phyloP scores from a whole-genome alignment of 1,284 basidiomycete species.

The Ceratobasidium sp. region DNA sequence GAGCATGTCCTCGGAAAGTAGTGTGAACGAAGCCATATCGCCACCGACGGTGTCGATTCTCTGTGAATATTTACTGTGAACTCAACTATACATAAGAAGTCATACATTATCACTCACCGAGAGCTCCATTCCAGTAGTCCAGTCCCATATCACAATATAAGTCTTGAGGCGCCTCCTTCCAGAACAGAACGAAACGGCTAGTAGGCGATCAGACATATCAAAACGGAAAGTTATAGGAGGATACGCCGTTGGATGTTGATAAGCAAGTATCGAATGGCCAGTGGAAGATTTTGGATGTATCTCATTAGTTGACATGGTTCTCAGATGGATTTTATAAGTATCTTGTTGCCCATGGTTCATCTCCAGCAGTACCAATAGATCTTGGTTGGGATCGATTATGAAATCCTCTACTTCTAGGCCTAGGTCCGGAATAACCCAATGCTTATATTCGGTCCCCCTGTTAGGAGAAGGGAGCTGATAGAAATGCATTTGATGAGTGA shows the following conservation, averaged over 20 bases:
- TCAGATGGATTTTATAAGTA: conserved; percentile 3
- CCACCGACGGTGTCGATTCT: background rate
- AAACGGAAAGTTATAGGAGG: background rate
- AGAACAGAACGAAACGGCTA: conserved; percentile 26
- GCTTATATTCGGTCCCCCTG: conserved; percentile 20
- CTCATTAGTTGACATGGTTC: conserved; percentile 24
- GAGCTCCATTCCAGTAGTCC: conserved; percentile 33
- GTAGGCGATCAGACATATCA: background rate
- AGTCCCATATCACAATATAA: conserved; percentile 34
- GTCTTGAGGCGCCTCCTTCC: conserved; percentile 10
- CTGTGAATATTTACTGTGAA: conserved; percentile 2
- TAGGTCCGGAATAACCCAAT: conserved; percentile 18
- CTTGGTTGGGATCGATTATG: conserved; percentile 24
- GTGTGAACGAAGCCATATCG: conserved; percentile 10
- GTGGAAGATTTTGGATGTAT: conserved; percentile 6
- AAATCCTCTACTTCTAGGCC: conserved; percentile 38
- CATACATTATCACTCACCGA: conserved; percentile 2
- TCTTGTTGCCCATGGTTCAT: background rate
- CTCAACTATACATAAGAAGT: background rate
- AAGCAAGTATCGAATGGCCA: conserved; percentile 11
- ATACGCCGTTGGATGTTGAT: conserved; percentile 4
- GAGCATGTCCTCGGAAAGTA: conserved; percentile 20
- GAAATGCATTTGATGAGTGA: conserved; percentile 20
- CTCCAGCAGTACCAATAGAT: conserved; percentile 33
- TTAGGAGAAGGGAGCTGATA: conserved; percentile 37